phyloP scores from a whole-genome alignment of 2,329 filamentous ascomycete genomes.

The Calonectria leucothoes region DNA sequence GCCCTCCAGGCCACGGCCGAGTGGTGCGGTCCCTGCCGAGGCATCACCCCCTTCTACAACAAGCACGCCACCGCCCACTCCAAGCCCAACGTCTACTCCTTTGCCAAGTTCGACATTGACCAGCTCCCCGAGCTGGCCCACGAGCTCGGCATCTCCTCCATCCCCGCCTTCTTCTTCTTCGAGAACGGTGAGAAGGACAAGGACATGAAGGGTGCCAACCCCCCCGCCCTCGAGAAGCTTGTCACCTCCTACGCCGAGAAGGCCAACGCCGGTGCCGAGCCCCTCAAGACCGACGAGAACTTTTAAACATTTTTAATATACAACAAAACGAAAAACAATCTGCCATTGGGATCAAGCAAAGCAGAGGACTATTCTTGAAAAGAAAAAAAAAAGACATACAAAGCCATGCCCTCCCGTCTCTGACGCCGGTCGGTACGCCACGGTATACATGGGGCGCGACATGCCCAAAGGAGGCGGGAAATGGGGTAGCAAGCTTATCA shows the following conservation, averaged over 20 bases:
- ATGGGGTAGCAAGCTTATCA: neutral
- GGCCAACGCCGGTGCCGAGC: slow-evolving; percentile 34
- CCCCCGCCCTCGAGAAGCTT: slow-evolving; percentile 46
- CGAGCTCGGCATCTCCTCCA: slow-evolving; percentile 63
- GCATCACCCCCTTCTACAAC: slow-evolving; percentile 66
- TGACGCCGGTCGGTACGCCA: neutral
- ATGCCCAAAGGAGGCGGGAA: neutral
- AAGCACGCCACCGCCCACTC: slow-evolving; percentile 55
- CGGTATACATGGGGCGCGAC: neutral
- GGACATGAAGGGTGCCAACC: slow-evolving; percentile 55
- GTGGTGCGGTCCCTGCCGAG: slow-evolving; percentile 72
- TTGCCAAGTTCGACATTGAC: slow-evolving; percentile 72
- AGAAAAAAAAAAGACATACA: neutral
- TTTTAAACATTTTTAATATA: slow-evolving; percentile 11
- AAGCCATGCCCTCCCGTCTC: neutral
- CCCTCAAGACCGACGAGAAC: slow-evolving; percentile 26
- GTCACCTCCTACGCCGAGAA: slow-evolving; percentile 40
- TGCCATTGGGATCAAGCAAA: no score
- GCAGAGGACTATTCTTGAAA: no score
- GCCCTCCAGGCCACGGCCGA: slow-evolving; percentile 68
- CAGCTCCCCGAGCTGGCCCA: slow-evolving; percentile 60
- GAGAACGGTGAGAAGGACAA: slow-evolving; percentile 62
- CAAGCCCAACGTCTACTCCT: slow-evolving; percentile 58
- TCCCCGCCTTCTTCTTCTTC: slow-evolving; percentile 72
- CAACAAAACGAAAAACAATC: neutral